A percentile compares a stretch with the other conserved stretches of the same genome.
Conservation (phyloP, 495 filamentous ascomycete species). For the Xylaria palmicola region DNA sequence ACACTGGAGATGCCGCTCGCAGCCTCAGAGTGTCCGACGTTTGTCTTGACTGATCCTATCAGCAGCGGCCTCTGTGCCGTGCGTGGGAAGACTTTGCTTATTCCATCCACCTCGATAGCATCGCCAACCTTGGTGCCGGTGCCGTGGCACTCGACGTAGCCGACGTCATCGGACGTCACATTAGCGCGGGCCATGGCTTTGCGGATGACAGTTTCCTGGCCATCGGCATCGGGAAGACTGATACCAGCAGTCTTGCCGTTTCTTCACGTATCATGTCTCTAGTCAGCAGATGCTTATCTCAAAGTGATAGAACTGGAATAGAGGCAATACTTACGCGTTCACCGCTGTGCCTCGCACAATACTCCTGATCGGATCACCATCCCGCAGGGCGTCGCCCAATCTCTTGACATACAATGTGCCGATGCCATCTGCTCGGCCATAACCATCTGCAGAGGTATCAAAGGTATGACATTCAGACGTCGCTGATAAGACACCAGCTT, state of each 20-base stretch:
- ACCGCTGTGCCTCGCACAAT: slow-evolving; percentile 58
- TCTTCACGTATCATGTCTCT: no score
- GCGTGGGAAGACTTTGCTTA: slow-evolving; percentile 37
- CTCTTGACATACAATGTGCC: slow-evolving; percentile 57
- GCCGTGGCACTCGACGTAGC: slow-evolving; percentile 45
- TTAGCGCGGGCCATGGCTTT: slow-evolving; percentile 43
- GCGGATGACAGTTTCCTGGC: slow-evolving; percentile 56
- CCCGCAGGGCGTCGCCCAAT: slow-evolving; percentile 51
- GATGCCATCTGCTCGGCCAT: slow-evolving; percentile 59
- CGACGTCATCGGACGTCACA: slow-evolving; percentile 29
- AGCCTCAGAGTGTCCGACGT: slow-evolving; percentile 43
- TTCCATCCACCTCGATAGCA: slow-evolving; percentile 43
- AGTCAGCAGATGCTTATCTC: no score
- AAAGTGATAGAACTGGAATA: slow-evolving; percentile 45
- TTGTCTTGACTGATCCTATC: slow-evolving; percentile 51
- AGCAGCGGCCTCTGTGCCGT: slow-evolving; percentile 32
- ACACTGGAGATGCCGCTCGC: slow-evolving; percentile 47
- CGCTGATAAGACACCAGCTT: slow-evolving; percentile 42
- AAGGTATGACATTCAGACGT: slow-evolving; percentile 45
- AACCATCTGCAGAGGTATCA: slow-evolving; percentile 60
- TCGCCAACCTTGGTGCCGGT: slow-evolving; percentile 51
- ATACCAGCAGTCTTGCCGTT: slow-evolving; percentile 40
- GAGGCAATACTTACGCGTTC: slow-evolving; percentile 49
- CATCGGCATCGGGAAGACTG: slow-evolving; percentile 53
- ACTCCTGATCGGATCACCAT: slow-evolving; percentile 57